Percentiles rank a stretch among this genome's conserved stretches.
phyloP scores from a whole-genome alignment of 106 monocot genomes.

The Hemerocallis citrina region DNA sequence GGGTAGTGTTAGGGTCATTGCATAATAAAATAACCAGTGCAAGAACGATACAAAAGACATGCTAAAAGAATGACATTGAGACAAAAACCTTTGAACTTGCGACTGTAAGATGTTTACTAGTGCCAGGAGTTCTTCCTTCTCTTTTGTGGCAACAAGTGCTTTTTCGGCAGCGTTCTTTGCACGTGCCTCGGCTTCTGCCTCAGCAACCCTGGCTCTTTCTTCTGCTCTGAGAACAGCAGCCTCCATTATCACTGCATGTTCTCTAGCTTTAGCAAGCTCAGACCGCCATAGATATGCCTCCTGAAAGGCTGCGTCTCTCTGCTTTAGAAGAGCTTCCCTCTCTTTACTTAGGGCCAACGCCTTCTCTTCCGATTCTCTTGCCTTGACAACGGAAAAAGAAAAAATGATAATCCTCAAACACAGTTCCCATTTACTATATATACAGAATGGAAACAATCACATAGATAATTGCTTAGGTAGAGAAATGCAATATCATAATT shows the following conservation, averaged over 20 bases:
- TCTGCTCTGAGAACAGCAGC: slow-evolving; percentile 88
- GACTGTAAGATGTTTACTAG: slow-evolving; percentile 64
- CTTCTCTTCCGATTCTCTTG: slow-evolving; percentile 73
- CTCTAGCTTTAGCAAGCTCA: slow-evolving; percentile 92
- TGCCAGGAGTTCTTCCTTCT: slow-evolving; percentile 81
- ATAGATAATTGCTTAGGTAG: too few relatives aligned
- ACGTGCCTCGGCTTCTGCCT: slow-evolving; percentile 50
- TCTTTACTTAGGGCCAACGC: slow-evolving; percentile 38
- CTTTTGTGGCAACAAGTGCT: slow-evolving; percentile 45
- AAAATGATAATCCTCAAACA: background rate
- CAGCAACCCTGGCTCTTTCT: slow-evolving; percentile 76
- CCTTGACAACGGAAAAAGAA: slow-evolving; percentile 23
- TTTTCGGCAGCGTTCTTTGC: slow-evolving; percentile 60
- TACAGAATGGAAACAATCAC: background rate
- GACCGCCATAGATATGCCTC: slow-evolving; percentile 88
- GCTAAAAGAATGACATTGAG: background rate
- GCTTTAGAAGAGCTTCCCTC: slow-evolving; percentile 53
- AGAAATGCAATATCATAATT: too few relatives aligned
- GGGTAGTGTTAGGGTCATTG: too few relatives aligned
- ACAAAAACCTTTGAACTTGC: slow-evolving; percentile 69
- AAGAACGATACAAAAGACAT: background rate
- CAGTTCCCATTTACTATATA: background rate
- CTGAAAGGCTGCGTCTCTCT: slow-evolving; percentile 74
- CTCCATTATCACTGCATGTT: slow-evolving; percentile 77
- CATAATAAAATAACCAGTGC: background rate